Evolutionary conservation across 2,329 filamentous ascomycete genomes (phyloP).

Genomic region (Nemania sp.): DNA sequence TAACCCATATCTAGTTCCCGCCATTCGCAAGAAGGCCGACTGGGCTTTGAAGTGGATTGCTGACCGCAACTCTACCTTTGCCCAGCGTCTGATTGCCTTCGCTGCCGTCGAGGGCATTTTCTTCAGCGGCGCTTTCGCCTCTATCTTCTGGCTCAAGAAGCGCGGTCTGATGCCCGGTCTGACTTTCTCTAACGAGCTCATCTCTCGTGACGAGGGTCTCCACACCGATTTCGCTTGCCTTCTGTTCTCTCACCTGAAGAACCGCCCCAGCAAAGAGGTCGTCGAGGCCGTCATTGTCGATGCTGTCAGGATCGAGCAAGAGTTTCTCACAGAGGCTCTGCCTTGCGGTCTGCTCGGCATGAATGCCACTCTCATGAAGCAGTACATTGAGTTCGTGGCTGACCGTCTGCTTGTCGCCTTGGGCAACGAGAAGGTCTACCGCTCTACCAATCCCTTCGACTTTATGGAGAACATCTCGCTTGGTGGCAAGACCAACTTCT

Average conservation of each 20-base stretch:
- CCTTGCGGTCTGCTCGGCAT: conserved; percentile 93
- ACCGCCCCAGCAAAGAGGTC: conserved; percentile 80
- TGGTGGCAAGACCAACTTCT: conserved; percentile 99
- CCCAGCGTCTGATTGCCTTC: conserved; percentile 92
- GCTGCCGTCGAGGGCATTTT: conserved; percentile 99
- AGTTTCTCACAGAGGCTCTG: conserved; percentile 95
- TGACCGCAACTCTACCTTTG: conserved; percentile 92
- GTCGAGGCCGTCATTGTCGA: conserved; percentile 90
- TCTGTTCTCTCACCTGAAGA: conserved; percentile 94
- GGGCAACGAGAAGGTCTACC: conserved; percentile 93
- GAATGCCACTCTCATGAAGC: conserved; percentile 97
- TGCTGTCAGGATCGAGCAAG: conserved; percentile 92
- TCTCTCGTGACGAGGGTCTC: conserved; percentile 98
- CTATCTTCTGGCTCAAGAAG: conserved; percentile 99
- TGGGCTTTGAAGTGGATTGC: conserved; percentile 96
- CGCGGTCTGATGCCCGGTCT: conserved; percentile 97
- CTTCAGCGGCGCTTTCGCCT: conserved; percentile 97
- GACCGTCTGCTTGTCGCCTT: conserved; percentile 91
- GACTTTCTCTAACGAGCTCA: conserved; percentile 99
- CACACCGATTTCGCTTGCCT: conserved; percentile 99
- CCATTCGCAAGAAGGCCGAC: conserved; percentile 97
- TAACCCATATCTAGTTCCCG: conserved; percentile 66
- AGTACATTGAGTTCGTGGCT: conserved; percentile 99
- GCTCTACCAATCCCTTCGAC: conserved; percentile 94
- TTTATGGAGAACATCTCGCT: conserved; percentile 99